phyloP scores from a whole-genome alignment of 805 yeast species.

The Wickerhamomyces xylosicus region DNA sequence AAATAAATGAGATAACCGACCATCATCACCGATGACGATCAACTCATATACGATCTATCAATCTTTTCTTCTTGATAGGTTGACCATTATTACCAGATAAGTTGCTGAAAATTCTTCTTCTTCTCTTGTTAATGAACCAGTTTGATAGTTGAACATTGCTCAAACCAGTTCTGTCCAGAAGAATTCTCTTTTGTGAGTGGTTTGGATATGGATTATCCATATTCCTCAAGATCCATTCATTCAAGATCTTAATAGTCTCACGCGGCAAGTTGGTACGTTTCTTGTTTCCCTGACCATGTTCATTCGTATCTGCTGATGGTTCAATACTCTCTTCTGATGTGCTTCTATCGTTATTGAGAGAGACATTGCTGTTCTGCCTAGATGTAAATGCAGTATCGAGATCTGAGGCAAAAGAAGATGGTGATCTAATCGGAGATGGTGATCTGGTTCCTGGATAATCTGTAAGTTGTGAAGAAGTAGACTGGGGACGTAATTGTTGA shows the following conservation, averaged over 20 bases:
- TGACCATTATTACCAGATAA: conserved; percentile 21
- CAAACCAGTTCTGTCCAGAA: conserved; percentile 64
- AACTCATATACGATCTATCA: conserved; percentile 15
- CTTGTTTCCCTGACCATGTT: conserved; percentile 10
- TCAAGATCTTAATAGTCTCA: conserved; percentile 61
- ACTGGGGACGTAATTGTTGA: conserved; percentile 6
- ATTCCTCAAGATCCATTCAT: conserved; percentile 67
- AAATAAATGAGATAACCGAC: too few relatives aligned
- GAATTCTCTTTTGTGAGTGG: conserved; percentile 61
- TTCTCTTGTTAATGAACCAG: conserved; percentile 84
- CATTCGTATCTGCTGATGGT: not conserved
- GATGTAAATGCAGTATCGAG: not conserved
- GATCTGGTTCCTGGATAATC: not conserved
- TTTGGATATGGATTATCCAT: conserved; percentile 79
- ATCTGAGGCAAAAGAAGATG: not conserved
- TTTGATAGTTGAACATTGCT: conserved; percentile 74
- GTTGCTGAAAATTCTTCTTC: conserved; percentile 46
- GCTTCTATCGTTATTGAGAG: conserved; percentile 1
- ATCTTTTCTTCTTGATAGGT: conserved; percentile 22
- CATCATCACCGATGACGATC: too few relatives aligned
- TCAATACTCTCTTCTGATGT: not conserved
- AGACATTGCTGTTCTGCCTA: conserved; percentile 2
- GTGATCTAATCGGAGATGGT: not conserved
- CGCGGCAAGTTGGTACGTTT: conserved; percentile 71
- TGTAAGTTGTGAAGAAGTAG: conserved; percentile 2